Evolutionary conservation across 495 filamentous ascomycete species (phyloP), one percentile per base, ranked within the genome.

Genomic region (Achaetomiella virescens): DNA sequence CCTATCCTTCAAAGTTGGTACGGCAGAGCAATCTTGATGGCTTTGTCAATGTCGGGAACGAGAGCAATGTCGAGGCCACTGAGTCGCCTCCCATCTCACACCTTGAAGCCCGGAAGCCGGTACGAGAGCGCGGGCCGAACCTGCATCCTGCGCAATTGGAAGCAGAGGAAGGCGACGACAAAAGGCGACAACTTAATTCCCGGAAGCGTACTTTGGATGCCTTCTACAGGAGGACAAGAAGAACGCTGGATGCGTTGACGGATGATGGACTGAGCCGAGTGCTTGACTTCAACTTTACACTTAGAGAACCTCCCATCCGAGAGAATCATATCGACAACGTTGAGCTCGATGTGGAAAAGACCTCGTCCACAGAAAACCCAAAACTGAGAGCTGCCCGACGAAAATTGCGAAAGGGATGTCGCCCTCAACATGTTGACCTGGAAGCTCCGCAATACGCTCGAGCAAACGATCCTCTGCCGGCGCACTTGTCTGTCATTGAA

Each of bases 401-500:
- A 4, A 69, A 65, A 35, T 62, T 61, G 4, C 67, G 75, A 43
- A 87, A 82, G 55, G 73, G 75, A 51, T 64, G 69, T 3, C 67
- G 61, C 0, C 85, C 85, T 24, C 74, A 61, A n/a, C 75, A 73
- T 9, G 38, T 88, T 17, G 76, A 86, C 54, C 54, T 64, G 42
- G 69, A 72, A 20, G 72, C 74, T 29, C 71, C 78, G 41, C 72
- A 74, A 31, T 81, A 76, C 58, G 61, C 64, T 35, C 75, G 78
- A 24, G 77, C 76, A 6, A 75, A 76, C 52, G 73, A 80, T 36
- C 74, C 78, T 7, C 50, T 81, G 4, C 70, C 74, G 8, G 61
- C 57, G 5, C 59, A 66, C 21, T 22, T 60, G 11, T 6, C 43
- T 21, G 22, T 21, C 2, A 40, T 58, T 5, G 59, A 61, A 5